phyloP scores from a whole-genome alignment of 768 basidiomycete species.

The Rhodotorula taiwanensis region DNA sequence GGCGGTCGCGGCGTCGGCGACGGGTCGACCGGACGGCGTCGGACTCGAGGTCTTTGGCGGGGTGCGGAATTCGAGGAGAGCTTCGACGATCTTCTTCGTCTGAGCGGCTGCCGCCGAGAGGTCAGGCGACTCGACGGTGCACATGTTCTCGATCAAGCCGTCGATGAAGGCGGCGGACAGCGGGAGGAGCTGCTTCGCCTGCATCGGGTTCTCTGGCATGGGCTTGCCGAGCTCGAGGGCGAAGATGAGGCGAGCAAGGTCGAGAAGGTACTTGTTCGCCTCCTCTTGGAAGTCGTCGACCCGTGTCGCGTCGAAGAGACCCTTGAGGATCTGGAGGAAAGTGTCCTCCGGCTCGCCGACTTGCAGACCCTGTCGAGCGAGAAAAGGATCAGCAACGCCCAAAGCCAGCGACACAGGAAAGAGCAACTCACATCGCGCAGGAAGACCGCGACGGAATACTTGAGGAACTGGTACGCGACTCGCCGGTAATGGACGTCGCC shows the following conservation, averaged over 20 bases:
- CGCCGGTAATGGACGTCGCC: constrained; percentile 46
- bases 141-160: constrained; percentile 66
- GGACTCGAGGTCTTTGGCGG: constrained; percentile 3
- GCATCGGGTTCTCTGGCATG: constrained; percentile 39
- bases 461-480: constrained; percentile 51
- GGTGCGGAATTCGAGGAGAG: constrained; percentile 56
- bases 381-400: constrained; percentile 1
- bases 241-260: constrained; percentile 65
- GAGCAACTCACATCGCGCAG: constrained; percentile 60
- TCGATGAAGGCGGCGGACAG: constrained; percentile 54
- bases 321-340: constrained; percentile 64
- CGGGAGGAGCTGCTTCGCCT: constrained; percentile 36
- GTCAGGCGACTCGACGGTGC: constrained; percentile 43
- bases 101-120: constrained; percentile 32
- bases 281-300: constrained; percentile 61
- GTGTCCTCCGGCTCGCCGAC: constrained; percentile 67
- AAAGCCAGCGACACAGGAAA: background rate
- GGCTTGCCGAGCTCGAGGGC: constrained; percentile 58
- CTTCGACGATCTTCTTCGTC: constrained; percentile 51
- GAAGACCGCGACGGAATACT: constrained; percentile 62
- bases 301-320: constrained; percentile 68
- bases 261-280: constrained; percentile 63
- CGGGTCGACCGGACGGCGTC: constrained; percentile 40
- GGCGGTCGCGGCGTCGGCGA: constrained; percentile 43
- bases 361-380: constrained; percentile 55